Percentiles rank a stretch among this genome's conserved stretches.
Evolutionary conservation across 768 basidiomycete genomes (phyloP).

Genomic region (Rhodotorula babjevae): DNA sequence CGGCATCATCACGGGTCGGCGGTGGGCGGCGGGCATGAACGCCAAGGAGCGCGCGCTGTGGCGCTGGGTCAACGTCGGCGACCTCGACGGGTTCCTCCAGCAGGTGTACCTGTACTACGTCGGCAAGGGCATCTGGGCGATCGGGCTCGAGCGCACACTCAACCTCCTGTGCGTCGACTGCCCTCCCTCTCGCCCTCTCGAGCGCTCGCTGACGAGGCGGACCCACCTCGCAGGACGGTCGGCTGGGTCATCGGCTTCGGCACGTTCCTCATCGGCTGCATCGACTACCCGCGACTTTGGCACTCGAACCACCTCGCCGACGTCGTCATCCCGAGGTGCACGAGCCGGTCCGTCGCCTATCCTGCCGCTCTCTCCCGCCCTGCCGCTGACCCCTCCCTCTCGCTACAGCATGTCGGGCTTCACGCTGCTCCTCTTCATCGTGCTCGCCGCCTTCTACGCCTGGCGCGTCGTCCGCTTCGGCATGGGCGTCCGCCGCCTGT

Average conservation of each 20-base stretch:
- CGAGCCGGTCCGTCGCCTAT: conserved; percentile 77
- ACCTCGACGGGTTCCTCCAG: conserved; percentile 88
- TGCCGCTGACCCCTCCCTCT: no score
- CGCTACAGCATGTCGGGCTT: conserved; percentile 27
- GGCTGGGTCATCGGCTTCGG: conserved; percentile 99
- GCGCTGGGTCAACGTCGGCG: conserved; percentile 99
- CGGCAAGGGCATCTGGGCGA: conserved; percentile 93
- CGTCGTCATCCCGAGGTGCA: conserved; percentile 74
- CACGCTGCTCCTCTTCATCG: conserved; percentile 72
- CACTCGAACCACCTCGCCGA: conserved; percentile 68
- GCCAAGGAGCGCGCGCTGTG: conserved; percentile 77
- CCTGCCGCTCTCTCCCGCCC: conserved; percentile 42
- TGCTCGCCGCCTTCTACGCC: conserved; percentile 78
- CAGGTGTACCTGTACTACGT: conserved; percentile 82
- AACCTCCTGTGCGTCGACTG: conserved; percentile 75
- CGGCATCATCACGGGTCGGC: conserved; percentile 3
- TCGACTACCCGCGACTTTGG: conserved; percentile 80
- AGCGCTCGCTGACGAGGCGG: background rate
- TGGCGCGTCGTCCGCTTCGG: conserved; percentile 82
- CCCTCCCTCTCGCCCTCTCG: background rate
- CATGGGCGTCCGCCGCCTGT: conserved; percentile 67
- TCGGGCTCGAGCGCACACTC: conserved; percentile 80
- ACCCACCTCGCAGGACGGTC: conserved; percentile 63
- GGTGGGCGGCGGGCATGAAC: background rate
- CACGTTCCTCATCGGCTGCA: conserved; percentile 87